These are phyloP conservation scores for Viola odorata DNA, from an alignment of 345 rosid genomes.

Conservation along the genomic window DNA sequence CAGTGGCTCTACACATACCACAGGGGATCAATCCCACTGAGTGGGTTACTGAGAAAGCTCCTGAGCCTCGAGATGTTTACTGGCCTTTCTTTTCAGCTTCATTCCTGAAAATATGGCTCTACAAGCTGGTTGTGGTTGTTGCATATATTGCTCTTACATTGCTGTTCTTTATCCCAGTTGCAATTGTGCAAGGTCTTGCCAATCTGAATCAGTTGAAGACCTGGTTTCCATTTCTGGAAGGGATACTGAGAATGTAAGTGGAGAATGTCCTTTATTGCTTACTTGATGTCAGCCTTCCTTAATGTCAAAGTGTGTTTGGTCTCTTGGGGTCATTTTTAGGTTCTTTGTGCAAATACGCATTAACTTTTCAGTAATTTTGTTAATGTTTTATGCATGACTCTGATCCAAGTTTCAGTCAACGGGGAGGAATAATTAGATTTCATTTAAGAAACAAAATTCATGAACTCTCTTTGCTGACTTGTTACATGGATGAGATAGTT, in stretches of 20 bases:
- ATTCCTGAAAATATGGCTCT: constrained; percentile 69
- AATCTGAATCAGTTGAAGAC: constrained; percentile 71
- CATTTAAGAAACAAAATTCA: too few species aligned
- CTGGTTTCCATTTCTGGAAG: constrained; percentile 71
- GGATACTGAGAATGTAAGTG: constrained; percentile 64
- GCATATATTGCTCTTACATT: constrained; percentile 52
- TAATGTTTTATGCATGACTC: neutral
- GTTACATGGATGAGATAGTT: too few species aligned
- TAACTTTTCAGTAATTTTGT: neutral
- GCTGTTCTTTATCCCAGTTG: constrained; percentile 71
- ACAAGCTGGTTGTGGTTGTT: constrained; percentile 44
- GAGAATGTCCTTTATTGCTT: constrained; percentile 8
- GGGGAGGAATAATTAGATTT: too few species aligned
- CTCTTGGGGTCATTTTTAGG: neutral
- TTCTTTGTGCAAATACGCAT: neutral
- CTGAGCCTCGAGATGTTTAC: constrained; percentile 75
- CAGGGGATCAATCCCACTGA: constrained; percentile 76
- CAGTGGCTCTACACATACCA: constrained; percentile 65
- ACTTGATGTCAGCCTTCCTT: neutral
- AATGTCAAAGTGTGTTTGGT: neutral
- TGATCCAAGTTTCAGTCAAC: too few species aligned
- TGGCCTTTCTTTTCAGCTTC: constrained; percentile 92
- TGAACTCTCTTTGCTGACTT: too few species aligned
- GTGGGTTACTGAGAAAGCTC: constrained; percentile 89
- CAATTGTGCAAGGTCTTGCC: constrained; percentile 85